Base-by-base conservation (phyloP, 495 filamentous ascomycete genomes). In the Jackrogersella minutella region DNA sequence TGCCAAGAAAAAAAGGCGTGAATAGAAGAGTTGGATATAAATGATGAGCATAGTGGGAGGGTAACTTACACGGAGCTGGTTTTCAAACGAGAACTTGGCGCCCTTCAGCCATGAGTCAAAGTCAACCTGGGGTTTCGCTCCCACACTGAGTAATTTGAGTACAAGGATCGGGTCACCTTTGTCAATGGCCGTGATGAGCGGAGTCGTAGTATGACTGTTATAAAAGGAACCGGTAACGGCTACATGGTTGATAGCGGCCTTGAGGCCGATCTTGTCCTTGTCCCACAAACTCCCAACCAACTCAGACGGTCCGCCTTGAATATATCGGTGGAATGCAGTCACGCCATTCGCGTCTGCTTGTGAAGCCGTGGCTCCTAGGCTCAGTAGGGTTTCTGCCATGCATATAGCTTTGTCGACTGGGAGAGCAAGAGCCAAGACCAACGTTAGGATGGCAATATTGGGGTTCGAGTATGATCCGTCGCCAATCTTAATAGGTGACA, bases 351-450 rank as follows among this genome's bases (percentile, higher is more conserved):
- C 66, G 63, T 93, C 91, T 0, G 86, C 90, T 69, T 94, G 92
- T 1, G 88, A 86, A 36, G 85, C 86, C 1, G 88, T 90, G 7
- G 90, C 90, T 2, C 91, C 91, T 1, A 92, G 77, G 21, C 84
- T 79, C n/a, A 94, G 70, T 26, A 96, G 80, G 0, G 82, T 82
- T 58, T 79, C 75, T 1, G 80, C 80, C 81, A 92, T 91, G 5
- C 75, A 74, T 57, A 78, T 80, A 0, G 87, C 86, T 62, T 88
- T 84, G 5, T 89, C 84, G 8, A 80, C 55, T 0, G 86, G 84
- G 28, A 91, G 81, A 1, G 84, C 80, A 5, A 85, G 69, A 1
- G 84, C 79, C 7, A 94, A 80, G 1, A 85, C 85, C 5, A 93
- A 69, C 0, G 84, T 90, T 41, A 93, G 76, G 24, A 92, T 85